A percentile compares a stretch with the other conserved stretches of the same genome.
Conservation (phyloP, 2,329 filamentous ascomycete species). For the Penicillium sclerotiorum region DNA sequence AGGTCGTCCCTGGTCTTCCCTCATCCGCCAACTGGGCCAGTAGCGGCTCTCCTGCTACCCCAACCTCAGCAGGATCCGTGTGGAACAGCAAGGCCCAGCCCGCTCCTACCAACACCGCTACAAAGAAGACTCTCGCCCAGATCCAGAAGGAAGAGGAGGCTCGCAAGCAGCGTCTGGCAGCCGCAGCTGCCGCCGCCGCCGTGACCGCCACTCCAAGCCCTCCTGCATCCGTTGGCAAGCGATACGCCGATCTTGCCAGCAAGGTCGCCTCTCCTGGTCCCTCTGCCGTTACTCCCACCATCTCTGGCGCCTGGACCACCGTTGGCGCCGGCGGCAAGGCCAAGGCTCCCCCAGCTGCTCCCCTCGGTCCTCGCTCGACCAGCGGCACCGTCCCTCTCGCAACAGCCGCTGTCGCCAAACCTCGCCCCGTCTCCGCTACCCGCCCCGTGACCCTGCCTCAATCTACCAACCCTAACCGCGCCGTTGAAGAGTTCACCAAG, state of each 20-base stretch:
- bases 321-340: constrained; percentile 92
- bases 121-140: constrained; percentile 89
- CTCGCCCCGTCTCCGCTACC: constrained; percentile 59
- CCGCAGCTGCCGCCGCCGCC: constrained; percentile 47
- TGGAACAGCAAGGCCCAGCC: constrained; percentile 56
- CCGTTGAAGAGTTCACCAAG: constrained; percentile 90
- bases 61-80: constrained; percentile 52
- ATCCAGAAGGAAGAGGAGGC: constrained; percentile 96
- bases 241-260: constrained; percentile 90
- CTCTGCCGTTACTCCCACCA: constrained; percentile 43
- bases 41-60: constrained; percentile 67
- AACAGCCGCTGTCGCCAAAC: constrained; percentile 49
- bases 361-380: constrained; percentile 50
- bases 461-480: constrained; percentile 56
- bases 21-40: constrained; percentile 89
- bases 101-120: constrained; percentile 43
- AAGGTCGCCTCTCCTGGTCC: constrained; percentile 60
- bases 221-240: constrained; percentile 66
- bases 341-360: constrained; percentile 65
- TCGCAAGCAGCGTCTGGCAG: constrained; percentile 74
- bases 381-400: constrained; percentile 47
- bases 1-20: constrained; percentile 74
- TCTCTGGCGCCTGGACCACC: constrained; percentile 77
- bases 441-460: constrained; percentile 49
- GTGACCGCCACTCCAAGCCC: constrained; percentile 52